Conservation (phyloP, 1,284 basidiomycete species). For the Fomitopsis pinicola region DNA sequence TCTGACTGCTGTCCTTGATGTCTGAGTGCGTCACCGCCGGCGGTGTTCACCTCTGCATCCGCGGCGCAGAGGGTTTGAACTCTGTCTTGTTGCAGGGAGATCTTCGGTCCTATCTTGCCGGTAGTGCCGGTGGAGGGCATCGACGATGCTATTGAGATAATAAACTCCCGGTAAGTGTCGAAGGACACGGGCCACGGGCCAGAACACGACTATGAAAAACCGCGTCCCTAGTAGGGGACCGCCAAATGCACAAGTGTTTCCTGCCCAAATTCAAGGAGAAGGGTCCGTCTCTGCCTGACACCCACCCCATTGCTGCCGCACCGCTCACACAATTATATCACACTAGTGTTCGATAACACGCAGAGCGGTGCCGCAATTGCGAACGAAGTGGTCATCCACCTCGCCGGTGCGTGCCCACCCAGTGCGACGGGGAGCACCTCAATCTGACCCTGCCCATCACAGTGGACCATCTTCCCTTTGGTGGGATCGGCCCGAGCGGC, state of each 20-base stretch:
- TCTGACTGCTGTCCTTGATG: no score
- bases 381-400: conserved; percentile 63
- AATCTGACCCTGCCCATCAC: background rate
- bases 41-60: background rate
- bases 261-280: conserved; percentile 56
- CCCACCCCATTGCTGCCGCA: background rate
- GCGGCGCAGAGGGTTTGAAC: background rate
- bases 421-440: background rate
- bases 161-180: conserved; percentile 57
- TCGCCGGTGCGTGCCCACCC: conserved; percentile 38
- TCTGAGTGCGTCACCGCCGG: conserved; percentile 46
- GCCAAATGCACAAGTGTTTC: no score
- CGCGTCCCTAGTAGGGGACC: no score
- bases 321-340: background rate
- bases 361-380: conserved; percentile 62
- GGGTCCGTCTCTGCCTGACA: conserved; percentile 32
- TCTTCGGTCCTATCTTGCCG: conserved; percentile 50
- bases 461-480: conserved; percentile 70
- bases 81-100: conserved; percentile 22
- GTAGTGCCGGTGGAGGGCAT: conserved; percentile 71
- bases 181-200: no score
- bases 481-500: conserved; percentile 70
- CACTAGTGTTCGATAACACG: conserved; percentile 62
- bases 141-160: conserved; percentile 69
- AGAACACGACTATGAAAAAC: no score